phyloP scores from a whole-genome alignment of 768 basidiomycete species.

The Boletus sensibilis region DNA sequence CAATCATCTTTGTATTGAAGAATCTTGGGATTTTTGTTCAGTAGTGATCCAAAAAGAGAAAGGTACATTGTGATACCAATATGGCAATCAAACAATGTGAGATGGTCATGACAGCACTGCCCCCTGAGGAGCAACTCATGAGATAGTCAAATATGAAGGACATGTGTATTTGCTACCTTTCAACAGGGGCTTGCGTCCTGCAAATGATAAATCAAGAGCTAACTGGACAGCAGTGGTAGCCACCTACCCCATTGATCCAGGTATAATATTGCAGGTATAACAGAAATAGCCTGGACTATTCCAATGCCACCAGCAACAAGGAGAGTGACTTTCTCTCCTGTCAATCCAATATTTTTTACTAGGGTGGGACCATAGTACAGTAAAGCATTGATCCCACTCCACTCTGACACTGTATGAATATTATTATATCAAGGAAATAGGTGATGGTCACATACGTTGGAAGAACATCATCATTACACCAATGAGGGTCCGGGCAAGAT shows the following conservation, averaged over 20 bases:
- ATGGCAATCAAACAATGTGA: constrained; percentile 66
- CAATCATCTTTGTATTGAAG: constrained; percentile 53
- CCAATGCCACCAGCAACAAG: constrained; percentile 79
- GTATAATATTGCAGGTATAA: constrained; percentile 67
- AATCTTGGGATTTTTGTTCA: constrained; percentile 36
- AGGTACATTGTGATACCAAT: constrained; percentile 42
- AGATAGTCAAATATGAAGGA: not conserved
- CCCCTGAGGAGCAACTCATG: constrained; percentile 33
- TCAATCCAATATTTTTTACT: constrained; percentile 60
- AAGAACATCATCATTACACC: constrained; percentile 79
- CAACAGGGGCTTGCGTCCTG: constrained; percentile 66
- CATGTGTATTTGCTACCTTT: constrained; percentile 36
- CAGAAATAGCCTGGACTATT: constrained; percentile 74
- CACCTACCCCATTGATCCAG: constrained; percentile 63
- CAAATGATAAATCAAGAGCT: not conserved
- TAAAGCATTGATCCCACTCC: constrained; percentile 85
- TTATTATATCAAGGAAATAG: not conserved
- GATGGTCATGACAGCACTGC: constrained; percentile 60
- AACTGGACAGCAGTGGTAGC: not conserved
- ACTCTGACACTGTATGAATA: constrained; percentile 47
- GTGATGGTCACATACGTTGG: constrained; percentile 55
- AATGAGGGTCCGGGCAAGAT: constrained; percentile 61
- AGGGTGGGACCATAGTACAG: constrained; percentile 81
- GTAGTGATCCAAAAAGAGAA: not conserved
- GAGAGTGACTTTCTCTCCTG: constrained; percentile 56